A percentile compares a stretch with the other conserved stretches of the same genome.
These are phyloP conservation scores for Ceriops zippeliana DNA, from an alignment of 345 rosid species.

Conservation along the genomic window DNA sequence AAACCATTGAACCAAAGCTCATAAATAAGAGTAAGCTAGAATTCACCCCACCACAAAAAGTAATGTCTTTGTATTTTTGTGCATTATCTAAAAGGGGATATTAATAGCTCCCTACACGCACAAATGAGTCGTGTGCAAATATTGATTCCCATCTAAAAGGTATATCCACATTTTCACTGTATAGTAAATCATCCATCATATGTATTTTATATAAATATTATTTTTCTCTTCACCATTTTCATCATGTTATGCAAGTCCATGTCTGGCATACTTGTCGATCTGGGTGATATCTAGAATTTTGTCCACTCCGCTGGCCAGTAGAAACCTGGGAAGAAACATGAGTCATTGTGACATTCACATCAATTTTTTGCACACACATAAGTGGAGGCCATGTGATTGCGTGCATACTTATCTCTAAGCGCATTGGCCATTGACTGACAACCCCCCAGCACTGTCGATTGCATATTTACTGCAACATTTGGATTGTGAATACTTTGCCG, in stretches of 20 bases:
- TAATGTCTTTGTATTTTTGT: too few species aligned
- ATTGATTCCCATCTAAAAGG: too few species aligned
- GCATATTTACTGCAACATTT: conserved; percentile 74
- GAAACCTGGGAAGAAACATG: conserved; percentile 47
- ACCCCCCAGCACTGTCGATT: conserved; percentile 61
- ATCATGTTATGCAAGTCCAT: conserved; percentile 6
- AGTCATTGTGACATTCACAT: too few species aligned
- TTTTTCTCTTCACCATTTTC: background rate
- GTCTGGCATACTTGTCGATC: conserved; percentile 39
- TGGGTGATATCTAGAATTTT: conserved; percentile 56
- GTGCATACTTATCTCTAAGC: conserved; percentile 54
- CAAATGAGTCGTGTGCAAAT: too few species aligned
- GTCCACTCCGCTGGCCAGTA: conserved; percentile 55
- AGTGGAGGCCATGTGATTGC: background rate
- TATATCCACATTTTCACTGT: too few species aligned
- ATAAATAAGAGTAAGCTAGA: too few species aligned
- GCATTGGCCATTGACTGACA: conserved; percentile 50
- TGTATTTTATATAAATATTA: background rate
- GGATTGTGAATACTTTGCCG: conserved; percentile 97
- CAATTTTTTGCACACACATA: background rate
- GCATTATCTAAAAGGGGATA: too few species aligned
- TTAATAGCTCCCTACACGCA: too few species aligned
- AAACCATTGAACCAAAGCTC: too few species aligned
- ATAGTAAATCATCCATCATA: background rate
- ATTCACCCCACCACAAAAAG: too few species aligned